Base-by-base conservation (phyloP, 176 grass and related monocot genomes). In the Oryza glaberrima region DNA sequence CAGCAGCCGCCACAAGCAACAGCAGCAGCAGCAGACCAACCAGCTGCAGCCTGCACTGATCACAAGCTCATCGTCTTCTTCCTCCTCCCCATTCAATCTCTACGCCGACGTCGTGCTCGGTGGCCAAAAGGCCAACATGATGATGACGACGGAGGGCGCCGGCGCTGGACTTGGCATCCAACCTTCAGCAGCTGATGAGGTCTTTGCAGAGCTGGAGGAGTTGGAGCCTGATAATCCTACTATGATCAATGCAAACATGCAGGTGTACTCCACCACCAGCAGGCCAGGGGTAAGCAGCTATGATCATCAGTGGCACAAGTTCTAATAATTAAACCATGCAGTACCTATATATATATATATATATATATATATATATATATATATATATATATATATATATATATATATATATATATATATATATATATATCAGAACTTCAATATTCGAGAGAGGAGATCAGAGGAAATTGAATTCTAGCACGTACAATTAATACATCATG, bases 131-230 rank as follows among this genome's bases (percentile, higher is more conserved):
- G 20, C 47, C 3, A 48, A 61, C 68, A 69, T 41, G 30, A 23
- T 28, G 61, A 49, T 36, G 35, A 44, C 8, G 34, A 11, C 13
- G 0, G 48, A 26, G 10, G 30, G 30, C 30, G 30, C 81, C 66
- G 67, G 26, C 16, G 11, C 60, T 34, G 61, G 15, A 38, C 54
- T 32, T 70, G 14, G 46, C 68, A 38, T 82, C 74, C 88, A 90
- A 47, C 41, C 80, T 70, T 35, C 74, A 77, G 56, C 56, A 77
- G 58, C 58, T 52, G 84, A 90, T 14, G 89, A 87, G 22, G 89
- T 90, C 49, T 90, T 90, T 6, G 84, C 89, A 20, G 84, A 90
- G 76, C 51, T 90, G 17, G 89, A 83, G 63, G 84, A 83, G 46
- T 65, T 87, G 79, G 89, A 90, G 80, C 70, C 80, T 64, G 77